Percentiles rank a stretch among this genome's conserved stretches.
Evolutionary conservation across 176 grass and related monocot genomes (phyloP).

Genomic region (Musa acuminata): DNA sequence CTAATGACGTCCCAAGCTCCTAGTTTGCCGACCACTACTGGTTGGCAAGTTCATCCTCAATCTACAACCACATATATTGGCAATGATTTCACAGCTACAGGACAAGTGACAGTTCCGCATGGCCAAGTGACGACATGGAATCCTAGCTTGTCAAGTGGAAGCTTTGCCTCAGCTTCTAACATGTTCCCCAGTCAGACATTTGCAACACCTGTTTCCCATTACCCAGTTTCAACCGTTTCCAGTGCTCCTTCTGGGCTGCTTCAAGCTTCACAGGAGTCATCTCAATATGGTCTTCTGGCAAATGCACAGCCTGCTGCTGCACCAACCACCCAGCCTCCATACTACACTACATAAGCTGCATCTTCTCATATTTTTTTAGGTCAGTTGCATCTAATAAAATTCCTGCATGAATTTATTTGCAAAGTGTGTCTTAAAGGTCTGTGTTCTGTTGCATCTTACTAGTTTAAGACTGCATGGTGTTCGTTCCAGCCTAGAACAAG

Average conservation of each 20-base stretch:
- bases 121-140: constrained; percentile 55
- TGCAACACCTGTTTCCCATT: constrained; percentile 24
- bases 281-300: constrained; percentile 32
- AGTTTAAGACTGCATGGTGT: no score
- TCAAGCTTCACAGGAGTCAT: constrained; percentile 37
- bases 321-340: not conserved
- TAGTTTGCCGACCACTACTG: constrained; percentile 17
- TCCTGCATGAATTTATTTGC: not conserved
- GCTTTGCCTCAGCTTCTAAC: constrained; percentile 28
- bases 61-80: constrained; percentile 36
- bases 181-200: constrained; percentile 30
- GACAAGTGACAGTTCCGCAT: constrained; percentile 22
- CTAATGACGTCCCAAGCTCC: constrained; percentile 35
- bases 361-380: not conserved
- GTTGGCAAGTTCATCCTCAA: constrained; percentile 51
- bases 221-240: constrained; percentile 25
- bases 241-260: constrained; percentile 16
- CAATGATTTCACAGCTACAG: constrained; percentile 8
- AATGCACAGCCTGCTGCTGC: constrained; percentile 13
- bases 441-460: no score
- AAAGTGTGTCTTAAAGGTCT: not conserved
- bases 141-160: constrained; percentile 41
- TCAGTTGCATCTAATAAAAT: not conserved
- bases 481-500: no score
- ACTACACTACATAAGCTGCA: constrained; percentile 3